These are phyloP conservation scores for Zygosaccharomyces pseudobailii DNA, from an alignment of 1,139 yeast species.

Conservation along the genomic window DNA sequence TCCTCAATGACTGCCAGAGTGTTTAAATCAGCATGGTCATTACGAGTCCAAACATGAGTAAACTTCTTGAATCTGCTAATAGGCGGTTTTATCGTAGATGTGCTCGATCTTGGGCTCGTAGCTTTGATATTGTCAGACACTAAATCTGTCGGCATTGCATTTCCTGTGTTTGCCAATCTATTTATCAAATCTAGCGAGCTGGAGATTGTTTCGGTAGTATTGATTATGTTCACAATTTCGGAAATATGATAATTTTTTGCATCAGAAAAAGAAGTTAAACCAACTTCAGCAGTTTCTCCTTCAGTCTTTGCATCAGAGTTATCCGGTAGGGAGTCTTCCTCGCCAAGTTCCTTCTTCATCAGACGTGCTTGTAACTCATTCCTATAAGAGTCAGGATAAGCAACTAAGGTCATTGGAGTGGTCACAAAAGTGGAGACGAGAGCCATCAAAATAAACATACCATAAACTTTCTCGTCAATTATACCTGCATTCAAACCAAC, in stretches of 20 bases:
- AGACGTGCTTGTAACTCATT: slow-evolving; percentile 40
- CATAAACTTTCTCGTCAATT: slow-evolving; percentile 56
- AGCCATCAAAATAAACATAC: slow-evolving; percentile 82
- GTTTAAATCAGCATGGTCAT: slow-evolving; percentile 18
- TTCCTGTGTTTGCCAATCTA: slow-evolving; percentile 22
- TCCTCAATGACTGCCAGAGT: slow-evolving; percentile 20
- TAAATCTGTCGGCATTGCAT: slow-evolving; percentile 5
- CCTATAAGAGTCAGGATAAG: slow-evolving; percentile 59
- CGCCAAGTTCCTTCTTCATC: slow-evolving; percentile 25
- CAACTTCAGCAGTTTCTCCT: slow-evolving; percentile 1
- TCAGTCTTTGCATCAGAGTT: slow-evolving; percentile 39
- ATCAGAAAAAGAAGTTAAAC: slow-evolving; percentile 26
- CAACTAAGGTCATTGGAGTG: slow-evolving; percentile 60
- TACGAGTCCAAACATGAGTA: slow-evolving; percentile 15
- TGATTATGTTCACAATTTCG: slow-evolving; percentile 20
- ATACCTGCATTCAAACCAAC: slow-evolving; percentile 70
- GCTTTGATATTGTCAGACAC: slow-evolving; percentile 7
- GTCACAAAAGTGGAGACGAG: slow-evolving; percentile 68
- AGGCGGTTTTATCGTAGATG: slow-evolving; percentile 17
- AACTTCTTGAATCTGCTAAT: slow-evolving; percentile 18
- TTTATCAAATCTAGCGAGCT: slow-evolving; percentile 27
- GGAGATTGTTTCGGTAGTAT: slow-evolving; percentile 28
- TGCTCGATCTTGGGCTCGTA: slow-evolving; percentile 18
- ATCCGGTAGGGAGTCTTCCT: slow-evolving; percentile 36
- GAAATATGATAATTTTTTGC: slow-evolving; percentile 25